Conservation (phyloP, 1,284 basidiomycete genomes). For the Trametes versicolor region DNA sequence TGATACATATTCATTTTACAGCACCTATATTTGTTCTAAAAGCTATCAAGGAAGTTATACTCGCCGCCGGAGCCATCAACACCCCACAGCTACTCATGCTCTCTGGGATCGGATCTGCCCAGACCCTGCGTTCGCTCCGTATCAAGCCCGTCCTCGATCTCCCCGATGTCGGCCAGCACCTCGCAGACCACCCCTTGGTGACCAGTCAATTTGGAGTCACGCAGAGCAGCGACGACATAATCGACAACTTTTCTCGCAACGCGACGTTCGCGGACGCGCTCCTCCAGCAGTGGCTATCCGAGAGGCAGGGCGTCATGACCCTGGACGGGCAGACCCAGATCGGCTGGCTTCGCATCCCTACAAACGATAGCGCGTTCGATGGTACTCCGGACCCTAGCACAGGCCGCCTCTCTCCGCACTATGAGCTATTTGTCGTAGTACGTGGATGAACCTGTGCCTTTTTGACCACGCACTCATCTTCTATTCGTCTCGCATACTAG, state of each 20-base stretch:
- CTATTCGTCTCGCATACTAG: background rate
- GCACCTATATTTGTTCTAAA: slow-evolving; percentile 32
- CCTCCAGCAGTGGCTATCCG: background rate
- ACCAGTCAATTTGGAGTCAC: slow-evolving; percentile 37
- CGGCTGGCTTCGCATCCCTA: slow-evolving; percentile 40
- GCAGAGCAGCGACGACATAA: slow-evolving; percentile 32
- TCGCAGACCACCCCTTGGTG: slow-evolving; percentile 50
- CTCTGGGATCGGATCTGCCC: slow-evolving; percentile 35
- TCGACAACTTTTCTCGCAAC: slow-evolving; percentile 33
- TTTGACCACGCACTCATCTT: background rate
- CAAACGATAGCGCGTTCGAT: slow-evolving; percentile 19
- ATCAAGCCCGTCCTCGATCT: slow-evolving; percentile 45
- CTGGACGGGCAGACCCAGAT: slow-evolving; percentile 32
- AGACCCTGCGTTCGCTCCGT: slow-evolving; percentile 31
- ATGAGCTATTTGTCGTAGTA: slow-evolving; percentile 33
- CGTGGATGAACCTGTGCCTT: background rate
- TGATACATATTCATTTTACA: slow-evolving; percentile 2
- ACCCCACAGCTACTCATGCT: slow-evolving; percentile 46
- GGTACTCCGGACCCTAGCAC: slow-evolving; percentile 28
- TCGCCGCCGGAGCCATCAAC: slow-evolving; percentile 48
- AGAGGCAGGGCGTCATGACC: background rate
- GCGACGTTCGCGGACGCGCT: slow-evolving; percentile 38
- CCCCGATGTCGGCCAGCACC: slow-evolving; percentile 45
- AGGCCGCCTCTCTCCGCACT: slow-evolving; percentile 32
- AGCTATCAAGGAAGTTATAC: slow-evolving; percentile 42